Evolutionary conservation across 805 yeast genomes (phyloP), one percentile per base, ranked within the genome.

Genomic region (Cyberlindnera mississippiensis): DNA sequence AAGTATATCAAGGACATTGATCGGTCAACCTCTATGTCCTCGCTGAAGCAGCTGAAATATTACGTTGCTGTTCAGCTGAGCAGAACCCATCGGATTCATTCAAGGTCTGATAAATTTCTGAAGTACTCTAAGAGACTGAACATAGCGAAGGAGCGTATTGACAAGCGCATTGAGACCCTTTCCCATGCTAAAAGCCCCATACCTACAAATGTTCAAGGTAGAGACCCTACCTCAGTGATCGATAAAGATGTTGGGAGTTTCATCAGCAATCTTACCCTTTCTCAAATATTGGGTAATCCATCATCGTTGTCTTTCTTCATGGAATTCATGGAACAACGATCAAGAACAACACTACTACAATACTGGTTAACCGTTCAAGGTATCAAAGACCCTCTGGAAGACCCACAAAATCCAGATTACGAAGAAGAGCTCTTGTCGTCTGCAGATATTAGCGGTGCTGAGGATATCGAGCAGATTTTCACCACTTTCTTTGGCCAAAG

Each of bases 361-460:
- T 79, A 78, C 46, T 85, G 89, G 87, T 57, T 74, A 4, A 72
- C 76, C 2, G 82, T 87, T 3, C 84, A 86, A 46, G 68, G 74
- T 0, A 71, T 86, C 29, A 77, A 79, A 51, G 84, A 84, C 37
- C 96, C 96, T 0, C 60, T 89, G 14, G 84, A 75, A 43, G 66
- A 66, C 48, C 60, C 67, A 3, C 50, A 42, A n/a, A 50, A 53
- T 24, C 61, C 60, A 3, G 66, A 62, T 12, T 37, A 61, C 28
- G 53, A 52, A 16, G 55, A 48, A n/a, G 52, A 54, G 34, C 22
- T 47, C 20, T 37, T 55, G 51, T 29, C 56, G 5, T 64, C 68
- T 2, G 52, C 67, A 12, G 76, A 71, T 42, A 63, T 72, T 37
- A 60, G 37, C 22, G 77, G 73, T 37, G 60, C 67, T 3, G 76